Base-by-base conservation (phyloP, 345 rosid genomes). In the Salix dunnii region DNA sequence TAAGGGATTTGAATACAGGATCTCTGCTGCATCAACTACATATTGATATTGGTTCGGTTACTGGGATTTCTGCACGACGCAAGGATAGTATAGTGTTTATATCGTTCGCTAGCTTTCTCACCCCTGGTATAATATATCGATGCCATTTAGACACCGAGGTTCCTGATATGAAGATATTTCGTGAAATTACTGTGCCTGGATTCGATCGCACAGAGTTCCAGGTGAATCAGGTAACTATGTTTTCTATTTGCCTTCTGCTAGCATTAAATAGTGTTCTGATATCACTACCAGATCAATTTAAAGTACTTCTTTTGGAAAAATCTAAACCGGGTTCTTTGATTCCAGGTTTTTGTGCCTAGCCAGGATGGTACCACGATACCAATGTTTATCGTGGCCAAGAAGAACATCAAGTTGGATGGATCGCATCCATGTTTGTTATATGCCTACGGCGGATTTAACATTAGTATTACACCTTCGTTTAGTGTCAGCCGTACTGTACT, bases 361-460 rank as follows among this genome's bases (percentile, higher is more conserved):
- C 91, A 89, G 84, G 99, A 96, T 64, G 94, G 94, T 64, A 88
- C 91, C 66, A 87, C 82, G 88, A 83, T 96, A 71, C 99, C 98
- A 4, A 83, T 88, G 80, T 93, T 96, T 83, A 81, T 96, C 38
- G 96, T 91, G 76, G 88, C 91, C 62, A 86, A 70, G 83, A 90
- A 88, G 85, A 77, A 86, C 43, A 83, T 87, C 27, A 74, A 79
- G 61, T 75, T 93, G 77, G 94, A 92, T 84, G 97, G 98, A 79
- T 89, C 98, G 5, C 92, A 92, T 81, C 96, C 95, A 7, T 96
- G 98, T 79, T 85, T 96, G 89, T 80, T 96, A 31, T 96, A 89
- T 74, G 99, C 91, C 51, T 96, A 96, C 70, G 99, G 99, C 36
- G 99, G 99, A 72, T 96, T 96, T 73, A 90, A 86, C 80, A 36